Conservation (phyloP, 345 rosid species). For the Fremontodendron californicum region DNA sequence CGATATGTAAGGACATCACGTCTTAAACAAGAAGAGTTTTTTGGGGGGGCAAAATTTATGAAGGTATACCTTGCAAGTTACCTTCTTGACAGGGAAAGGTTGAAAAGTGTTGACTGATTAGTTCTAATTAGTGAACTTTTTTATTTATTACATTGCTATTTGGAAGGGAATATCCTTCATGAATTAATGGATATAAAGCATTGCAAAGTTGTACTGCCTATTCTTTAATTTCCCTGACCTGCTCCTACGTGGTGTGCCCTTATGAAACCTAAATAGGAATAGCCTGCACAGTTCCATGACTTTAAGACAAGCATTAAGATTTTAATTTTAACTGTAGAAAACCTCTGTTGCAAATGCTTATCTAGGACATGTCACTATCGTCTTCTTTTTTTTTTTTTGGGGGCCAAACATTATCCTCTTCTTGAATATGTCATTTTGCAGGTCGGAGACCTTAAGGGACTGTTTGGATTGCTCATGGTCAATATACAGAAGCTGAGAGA, state of each 20-base stretch:
- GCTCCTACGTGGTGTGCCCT: neutral
- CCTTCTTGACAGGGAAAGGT: neutral
- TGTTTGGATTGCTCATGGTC: constrained; percentile 79
- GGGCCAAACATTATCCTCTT: too few species aligned
- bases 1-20: constrained; percentile 79
- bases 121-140: neutral
- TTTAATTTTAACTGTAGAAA: neutral
- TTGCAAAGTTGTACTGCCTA: neutral
- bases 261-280: neutral
- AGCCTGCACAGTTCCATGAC: neutral
- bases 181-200: too few species aligned
- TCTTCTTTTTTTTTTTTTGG: too few species aligned
- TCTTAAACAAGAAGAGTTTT: constrained; percentile 73
- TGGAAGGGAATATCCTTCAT: neutral
- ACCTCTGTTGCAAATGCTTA: neutral
- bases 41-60: constrained; percentile 36
- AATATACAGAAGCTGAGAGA: constrained; percentile 57
- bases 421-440: constrained; percentile 20
- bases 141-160: neutral
- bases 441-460: constrained; percentile 90
- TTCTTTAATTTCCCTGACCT: neutral
- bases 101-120: neutral
- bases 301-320: neutral
- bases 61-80: constrained; percentile 44
- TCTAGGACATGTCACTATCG: neutral